These are phyloP conservation scores for Backusella parvicylindrica DNA, from an alignment of 192 early-diverging fungal genomes.

Conservation along the genomic window DNA sequence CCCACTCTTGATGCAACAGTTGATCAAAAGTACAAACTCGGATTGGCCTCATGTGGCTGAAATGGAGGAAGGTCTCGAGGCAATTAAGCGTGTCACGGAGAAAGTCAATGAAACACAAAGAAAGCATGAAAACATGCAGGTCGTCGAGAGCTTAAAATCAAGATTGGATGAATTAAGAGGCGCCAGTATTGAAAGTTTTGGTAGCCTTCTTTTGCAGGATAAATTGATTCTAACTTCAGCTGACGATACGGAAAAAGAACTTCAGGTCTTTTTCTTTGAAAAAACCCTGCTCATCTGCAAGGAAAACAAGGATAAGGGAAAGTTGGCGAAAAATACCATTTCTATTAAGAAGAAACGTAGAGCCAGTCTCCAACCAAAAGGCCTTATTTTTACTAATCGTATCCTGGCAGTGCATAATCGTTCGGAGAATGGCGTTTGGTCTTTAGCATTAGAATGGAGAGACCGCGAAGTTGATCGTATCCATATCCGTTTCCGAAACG, in stretches of 20 bases:
- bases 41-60: slow-evolving; percentile 55
- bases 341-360: slow-evolving; percentile 59
- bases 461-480: slow-evolving; percentile 81
- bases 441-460: slow-evolving; percentile 84
- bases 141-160: slow-evolving; percentile 74
- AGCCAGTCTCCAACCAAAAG: slow-evolving; percentile 69
- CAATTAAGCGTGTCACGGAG: slow-evolving; percentile 84
- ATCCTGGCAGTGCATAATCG: slow-evolving; percentile 49
- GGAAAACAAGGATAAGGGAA: slow-evolving; percentile 51
- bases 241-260: slow-evolving; percentile 75
- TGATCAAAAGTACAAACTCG: slow-evolving; percentile 62
- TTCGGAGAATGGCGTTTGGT: slow-evolving; percentile 32
- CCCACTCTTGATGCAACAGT: slow-evolving; percentile 80
- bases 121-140: slow-evolving; percentile 80
- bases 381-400: slow-evolving; percentile 81
- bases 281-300: slow-evolving; percentile 91
- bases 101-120: slow-evolving; percentile 90
- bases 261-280: slow-evolving; percentile 92
- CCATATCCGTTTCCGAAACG: slow-evolving; percentile 83
- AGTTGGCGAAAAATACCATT: slow-evolving; percentile 38
- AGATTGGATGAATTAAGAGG: slow-evolving; percentile 94
- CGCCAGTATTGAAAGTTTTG: slow-evolving; percentile 73
- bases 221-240: slow-evolving; percentile 74
- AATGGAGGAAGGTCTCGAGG: slow-evolving; percentile 65
- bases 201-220: slow-evolving; percentile 81